phyloP scores from a whole-genome alignment of 208 protist species.

The Strigomonas oncopelti region DNA sequence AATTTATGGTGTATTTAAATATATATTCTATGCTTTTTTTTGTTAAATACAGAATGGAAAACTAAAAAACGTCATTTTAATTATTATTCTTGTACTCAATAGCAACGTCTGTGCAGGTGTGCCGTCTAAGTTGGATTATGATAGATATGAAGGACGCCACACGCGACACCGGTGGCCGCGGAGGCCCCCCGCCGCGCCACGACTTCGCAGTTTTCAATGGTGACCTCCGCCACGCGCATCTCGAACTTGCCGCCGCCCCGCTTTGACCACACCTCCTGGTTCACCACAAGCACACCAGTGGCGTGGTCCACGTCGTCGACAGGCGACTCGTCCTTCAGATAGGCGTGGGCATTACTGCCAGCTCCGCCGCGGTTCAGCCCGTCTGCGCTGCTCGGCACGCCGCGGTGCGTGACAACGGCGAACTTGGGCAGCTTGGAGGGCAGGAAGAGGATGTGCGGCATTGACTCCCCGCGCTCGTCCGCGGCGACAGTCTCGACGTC shows the following conservation, averaged over 20 bases:
- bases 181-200: conserved; percentile 56
- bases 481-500: neutral
- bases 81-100: too few species aligned
- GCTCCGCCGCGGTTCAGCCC: neutral
- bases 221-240: conserved; percentile 81
- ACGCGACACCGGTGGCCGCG: conserved; percentile 53
- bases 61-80: neutral
- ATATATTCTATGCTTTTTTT: neutral
- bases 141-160: conserved; percentile 72
- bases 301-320: conserved; percentile 39
- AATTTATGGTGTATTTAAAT: too few species aligned
- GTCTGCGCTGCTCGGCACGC: conserved; percentile 15
- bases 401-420: conserved; percentile 67
- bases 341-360: neutral
- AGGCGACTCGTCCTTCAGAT: conserved; percentile 18
- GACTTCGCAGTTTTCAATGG: conserved; percentile 48
- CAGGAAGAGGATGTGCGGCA: conserved; percentile 83
- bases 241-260: conserved; percentile 50
- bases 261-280: conserved; percentile 77
- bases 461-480: conserved; percentile 27
- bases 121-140: conserved; percentile 2
- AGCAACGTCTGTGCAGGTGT: too few species aligned
- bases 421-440: conserved; percentile 75
- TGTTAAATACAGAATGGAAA: neutral
- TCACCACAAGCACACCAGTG: conserved; percentile 75